phyloP scores from a whole-genome alignment of 306 rosid genomes.

The Cicer pinnatifidum region DNA sequence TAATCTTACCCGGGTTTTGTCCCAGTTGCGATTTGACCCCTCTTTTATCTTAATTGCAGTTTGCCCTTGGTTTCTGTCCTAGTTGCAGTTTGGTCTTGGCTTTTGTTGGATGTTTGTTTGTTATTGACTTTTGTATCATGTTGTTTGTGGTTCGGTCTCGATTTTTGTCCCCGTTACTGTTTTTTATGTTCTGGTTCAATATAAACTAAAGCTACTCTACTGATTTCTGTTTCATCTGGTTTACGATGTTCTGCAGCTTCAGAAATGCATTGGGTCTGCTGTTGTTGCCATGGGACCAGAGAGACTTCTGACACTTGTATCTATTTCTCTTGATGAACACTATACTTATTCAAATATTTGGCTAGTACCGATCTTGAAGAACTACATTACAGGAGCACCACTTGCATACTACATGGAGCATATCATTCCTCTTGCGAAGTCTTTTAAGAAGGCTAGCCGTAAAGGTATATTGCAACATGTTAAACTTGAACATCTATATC shows the following conservation, averaged over 20 bases:
- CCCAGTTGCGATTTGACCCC: no score
- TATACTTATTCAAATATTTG: constrained; percentile 68
- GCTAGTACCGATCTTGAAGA: constrained; percentile 78
- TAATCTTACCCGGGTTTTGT: no score
- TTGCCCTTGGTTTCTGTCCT: no score
- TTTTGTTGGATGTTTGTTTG: background rate
- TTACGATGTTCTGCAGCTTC: constrained; percentile 62
- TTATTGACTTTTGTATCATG: background rate
- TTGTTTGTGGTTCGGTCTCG: background rate
- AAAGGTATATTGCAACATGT: constrained; percentile 60
- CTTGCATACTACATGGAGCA: constrained; percentile 71
- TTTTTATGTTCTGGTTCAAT: constrained; percentile 9
- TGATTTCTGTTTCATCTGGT: constrained; percentile 33
- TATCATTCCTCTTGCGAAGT: constrained; percentile 83
- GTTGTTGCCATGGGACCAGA: constrained; percentile 88
- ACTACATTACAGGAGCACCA: constrained; percentile 76
- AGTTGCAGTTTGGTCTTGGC: no score
- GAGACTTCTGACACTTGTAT: constrained; percentile 66
- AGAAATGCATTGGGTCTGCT: constrained; percentile 83
- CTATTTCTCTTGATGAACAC: constrained; percentile 65
- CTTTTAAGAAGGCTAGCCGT: constrained; percentile 70
- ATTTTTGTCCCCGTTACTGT: background rate
- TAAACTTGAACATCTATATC: constrained; percentile 30
- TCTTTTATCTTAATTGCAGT: no score
- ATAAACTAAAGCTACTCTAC: constrained; percentile 19